Base-by-base conservation (phyloP, 2,329 filamentous ascomycete species). In the Lachnellula arida region DNA sequence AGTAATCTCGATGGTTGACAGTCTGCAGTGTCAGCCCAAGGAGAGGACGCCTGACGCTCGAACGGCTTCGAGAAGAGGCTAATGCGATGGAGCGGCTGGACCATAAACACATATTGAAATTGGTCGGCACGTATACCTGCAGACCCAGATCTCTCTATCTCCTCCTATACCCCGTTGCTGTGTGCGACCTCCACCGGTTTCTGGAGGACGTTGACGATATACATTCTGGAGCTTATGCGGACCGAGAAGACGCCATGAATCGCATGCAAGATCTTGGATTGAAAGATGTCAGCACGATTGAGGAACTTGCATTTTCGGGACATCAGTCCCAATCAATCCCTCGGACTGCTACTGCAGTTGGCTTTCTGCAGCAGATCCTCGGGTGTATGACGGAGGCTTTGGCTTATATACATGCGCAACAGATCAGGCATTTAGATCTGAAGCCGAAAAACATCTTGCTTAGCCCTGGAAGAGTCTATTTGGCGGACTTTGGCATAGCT, bases 401-500 rank as follows among this genome's bases (percentile, higher is more conserved):
- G 23, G 54, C 43, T 2, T 65, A 55, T 49, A 52, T 63, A 17
- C 64, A 66, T 23, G 44, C 66, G 15, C 70, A 73, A 48, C 67
- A 73, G 17, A 73, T 78, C 12, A 70, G 76, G 22, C 76, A 79
- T 59, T 71, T 76, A 4, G 75, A 79, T 52, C 72, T 79, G 37
- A 78, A 79, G 56, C 77, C 76, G 1, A 72, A 71, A 37, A 78
- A 79, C 51, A 77, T 78, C 50, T 69, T 79, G 2, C 67, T 78
- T 7, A 74, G 72, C 54, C 70, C 75, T 1, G 72, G 73, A 5
- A 70, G 74, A 8, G 76, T 79, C 8, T 78, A 78, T 55, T 68
- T 78, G 14, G 74, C 76, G 22, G 77, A 79, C 61, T 79, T 79
- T 66, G 77, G 76, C 37, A 77, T 79, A 23, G 75, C 77, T 12